A percentile compares a stretch with the other conserved stretches of the same genome.
phyloP scores from a whole-genome alignment of 177 flowering plant species.

The Telopea speciosissima region DNA sequence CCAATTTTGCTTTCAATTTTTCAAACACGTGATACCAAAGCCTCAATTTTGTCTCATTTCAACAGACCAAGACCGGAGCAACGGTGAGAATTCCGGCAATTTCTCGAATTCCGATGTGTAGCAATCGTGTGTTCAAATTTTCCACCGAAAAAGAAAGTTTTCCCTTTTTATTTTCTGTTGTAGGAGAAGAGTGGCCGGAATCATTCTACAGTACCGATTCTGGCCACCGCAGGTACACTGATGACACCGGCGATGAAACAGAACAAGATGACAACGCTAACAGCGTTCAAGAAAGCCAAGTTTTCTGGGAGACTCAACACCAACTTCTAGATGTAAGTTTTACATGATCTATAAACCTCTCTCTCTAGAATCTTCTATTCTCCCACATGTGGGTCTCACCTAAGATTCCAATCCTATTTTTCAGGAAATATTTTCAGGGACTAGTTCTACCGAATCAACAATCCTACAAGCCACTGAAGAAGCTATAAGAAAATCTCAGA shows the following conservation, averaged over 20 bases:
- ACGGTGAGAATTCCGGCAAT: conserved; percentile 18
- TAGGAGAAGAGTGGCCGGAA: too few relatives aligned
- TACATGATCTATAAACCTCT: too few relatives aligned
- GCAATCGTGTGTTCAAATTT: conserved; percentile 8
- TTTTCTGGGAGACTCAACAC: conserved; percentile 69
- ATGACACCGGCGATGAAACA: conserved; percentile 18
- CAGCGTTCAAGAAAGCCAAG: conserved; percentile 34
- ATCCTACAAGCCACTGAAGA: conserved; percentile 50
- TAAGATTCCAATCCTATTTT: not conserved
- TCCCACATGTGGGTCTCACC: too few relatives aligned
- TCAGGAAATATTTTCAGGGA: conserved; percentile 58
- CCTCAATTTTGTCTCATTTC: too few relatives aligned
- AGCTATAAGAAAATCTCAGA: conserved; percentile 37
- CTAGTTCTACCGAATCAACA: conserved; percentile 50
- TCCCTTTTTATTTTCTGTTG: conserved; percentile 21
- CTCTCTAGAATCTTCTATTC: too few relatives aligned
- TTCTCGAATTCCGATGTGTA: conserved; percentile 19
- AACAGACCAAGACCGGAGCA: conserved; percentile 10
- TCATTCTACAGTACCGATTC: too few relatives aligned
- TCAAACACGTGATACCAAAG: too few relatives aligned
- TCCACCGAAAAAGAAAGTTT: conserved; percentile 25
- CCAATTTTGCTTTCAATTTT: too few relatives aligned
- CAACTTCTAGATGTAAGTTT: conserved; percentile 53
- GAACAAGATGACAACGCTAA: conserved; percentile 22
- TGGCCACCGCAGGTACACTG: not conserved